phyloP scores from a whole-genome alignment of 2,329 filamentous ascomycete genomes.

The Corinectria fuckeliana region DNA sequence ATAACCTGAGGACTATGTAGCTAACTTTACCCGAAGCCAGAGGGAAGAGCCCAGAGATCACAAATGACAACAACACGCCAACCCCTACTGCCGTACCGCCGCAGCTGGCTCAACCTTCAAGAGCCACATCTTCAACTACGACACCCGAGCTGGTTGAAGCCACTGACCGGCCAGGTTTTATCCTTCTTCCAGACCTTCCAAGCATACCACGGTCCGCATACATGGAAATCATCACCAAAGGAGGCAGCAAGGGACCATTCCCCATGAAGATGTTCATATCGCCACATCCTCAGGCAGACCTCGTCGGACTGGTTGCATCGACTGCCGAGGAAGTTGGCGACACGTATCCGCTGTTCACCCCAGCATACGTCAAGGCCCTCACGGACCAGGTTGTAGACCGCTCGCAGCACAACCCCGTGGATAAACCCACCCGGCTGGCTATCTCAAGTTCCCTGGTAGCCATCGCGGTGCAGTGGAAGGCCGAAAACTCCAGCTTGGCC shows the following conservation, averaged over 20 bases:
- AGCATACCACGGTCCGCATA: not conserved
- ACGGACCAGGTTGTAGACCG: not conserved
- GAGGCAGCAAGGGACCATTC: not conserved
- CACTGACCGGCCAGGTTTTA: not conserved
- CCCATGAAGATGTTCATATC: not conserved
- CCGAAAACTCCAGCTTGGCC: not conserved
- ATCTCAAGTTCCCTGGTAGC: not conserved
- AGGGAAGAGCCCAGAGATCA: not conserved
- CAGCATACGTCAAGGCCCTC: not conserved
- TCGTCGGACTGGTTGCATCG: not conserved
- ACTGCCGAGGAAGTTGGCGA: not conserved
- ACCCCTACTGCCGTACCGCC: not conserved
- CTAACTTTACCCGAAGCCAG: not conserved
- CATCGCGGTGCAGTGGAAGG: not conserved
- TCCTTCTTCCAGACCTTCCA: not conserved
- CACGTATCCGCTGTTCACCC: not conserved
- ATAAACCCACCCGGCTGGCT: not conserved
- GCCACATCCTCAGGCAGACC: not conserved
- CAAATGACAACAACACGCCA: not conserved
- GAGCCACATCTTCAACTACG: not conserved
- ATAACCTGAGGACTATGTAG: too few species aligned
- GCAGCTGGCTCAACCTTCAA: not conserved
- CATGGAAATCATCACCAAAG: not conserved
- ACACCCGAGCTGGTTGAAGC: not conserved
- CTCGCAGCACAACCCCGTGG: not conserved